These are phyloP conservation scores for Claviceps sp. DNA, from an alignment of 2,329 filamentous ascomycete species.

Conservation along the genomic window DNA sequence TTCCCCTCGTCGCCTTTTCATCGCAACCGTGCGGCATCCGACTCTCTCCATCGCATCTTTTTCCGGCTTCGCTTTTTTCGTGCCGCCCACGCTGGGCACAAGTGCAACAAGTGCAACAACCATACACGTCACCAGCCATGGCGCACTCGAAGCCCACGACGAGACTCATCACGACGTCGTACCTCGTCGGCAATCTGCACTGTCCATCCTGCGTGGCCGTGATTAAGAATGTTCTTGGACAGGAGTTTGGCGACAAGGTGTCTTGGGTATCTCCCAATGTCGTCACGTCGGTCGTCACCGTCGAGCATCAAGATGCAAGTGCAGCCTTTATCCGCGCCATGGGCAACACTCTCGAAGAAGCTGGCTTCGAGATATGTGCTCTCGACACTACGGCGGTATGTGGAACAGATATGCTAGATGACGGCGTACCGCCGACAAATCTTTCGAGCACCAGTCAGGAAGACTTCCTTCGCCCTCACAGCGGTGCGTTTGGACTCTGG, in stretches of 20 bases:
- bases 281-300: conserved; percentile 54
- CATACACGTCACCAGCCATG: conserved; percentile 11
- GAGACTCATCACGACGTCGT: conserved; percentile 42
- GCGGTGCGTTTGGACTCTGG: conserved; percentile 16
- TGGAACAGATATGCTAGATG: conserved; percentile 13
- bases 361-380: conserved; percentile 45
- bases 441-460: conserved; percentile 11
- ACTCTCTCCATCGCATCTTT: not conserved
- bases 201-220: conserved; percentile 60
- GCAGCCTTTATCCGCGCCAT: conserved; percentile 30
- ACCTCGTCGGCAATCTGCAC: conserved; percentile 62
- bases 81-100: not conserved
- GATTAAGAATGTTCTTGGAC: conserved; percentile 46
- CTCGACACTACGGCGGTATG: conserved; percentile 23
- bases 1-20: too few species aligned
- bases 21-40: not conserved
- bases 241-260: conserved; percentile 30
- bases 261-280: conserved; percentile 55
- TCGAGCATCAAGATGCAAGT: conserved; percentile 35
- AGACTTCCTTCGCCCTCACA: conserved; percentile 8
- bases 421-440: conserved; percentile 8
- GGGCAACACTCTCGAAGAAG: conserved; percentile 35
- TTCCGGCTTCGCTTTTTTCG: not conserved
- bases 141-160: conserved; percentile 23
- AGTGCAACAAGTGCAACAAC: conserved; percentile 5